These are phyloP conservation scores for Globisporangium perplexum DNA, from an alignment of 352 stramenopile species.

Conservation along the genomic window DNA sequence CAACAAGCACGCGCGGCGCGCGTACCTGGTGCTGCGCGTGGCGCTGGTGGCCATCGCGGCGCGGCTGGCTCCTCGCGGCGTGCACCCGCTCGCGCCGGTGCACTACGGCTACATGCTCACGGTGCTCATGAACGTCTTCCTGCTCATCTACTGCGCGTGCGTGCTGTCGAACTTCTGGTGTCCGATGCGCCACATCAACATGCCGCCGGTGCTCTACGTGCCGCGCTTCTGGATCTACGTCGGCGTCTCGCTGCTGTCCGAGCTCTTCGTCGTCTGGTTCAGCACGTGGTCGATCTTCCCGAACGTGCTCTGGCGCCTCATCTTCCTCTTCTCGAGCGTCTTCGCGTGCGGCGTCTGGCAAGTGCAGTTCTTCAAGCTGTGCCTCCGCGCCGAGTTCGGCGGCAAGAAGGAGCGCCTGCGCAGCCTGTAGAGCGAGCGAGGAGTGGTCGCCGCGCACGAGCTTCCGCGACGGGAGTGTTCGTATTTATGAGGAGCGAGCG, in stretches of 20 bases:
- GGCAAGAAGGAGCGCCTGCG: slow-evolving; percentile 77
- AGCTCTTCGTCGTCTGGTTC: slow-evolving; percentile 73
- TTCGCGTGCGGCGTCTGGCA: slow-evolving; percentile 58
- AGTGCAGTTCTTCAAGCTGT: slow-evolving; percentile 62
- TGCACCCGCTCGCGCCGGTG: slow-evolving; percentile 67
- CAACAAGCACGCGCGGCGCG: slow-evolving; percentile 34
- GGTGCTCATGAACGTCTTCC: slow-evolving; percentile 75
- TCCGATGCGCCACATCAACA: slow-evolving; percentile 36
- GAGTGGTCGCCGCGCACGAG: neutral
- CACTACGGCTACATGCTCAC: slow-evolving; percentile 72
- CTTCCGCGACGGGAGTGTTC: neutral
- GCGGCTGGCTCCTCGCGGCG: slow-evolving; percentile 46
- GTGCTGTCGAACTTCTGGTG: slow-evolving; percentile 81
- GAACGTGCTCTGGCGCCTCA: slow-evolving; percentile 70
- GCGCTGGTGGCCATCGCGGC: slow-evolving; percentile 49
- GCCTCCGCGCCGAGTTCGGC: slow-evolving; percentile 62
- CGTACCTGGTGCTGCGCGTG: slow-evolving; percentile 52
- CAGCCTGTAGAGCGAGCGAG: slow-evolving; percentile 38
- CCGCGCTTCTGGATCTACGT: slow-evolving; percentile 69
- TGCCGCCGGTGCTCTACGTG: slow-evolving; percentile 70
- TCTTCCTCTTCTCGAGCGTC: slow-evolving; percentile 47
- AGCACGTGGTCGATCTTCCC: slow-evolving; percentile 76
- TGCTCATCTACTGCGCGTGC: slow-evolving; percentile 71
- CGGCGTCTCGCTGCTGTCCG: slow-evolving; percentile 26
- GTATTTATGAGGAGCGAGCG: slow-evolving; percentile 2